phyloP scores from a whole-genome alignment of 1,284 basidiomycete species.

The Heterobasidion parviporum region DNA sequence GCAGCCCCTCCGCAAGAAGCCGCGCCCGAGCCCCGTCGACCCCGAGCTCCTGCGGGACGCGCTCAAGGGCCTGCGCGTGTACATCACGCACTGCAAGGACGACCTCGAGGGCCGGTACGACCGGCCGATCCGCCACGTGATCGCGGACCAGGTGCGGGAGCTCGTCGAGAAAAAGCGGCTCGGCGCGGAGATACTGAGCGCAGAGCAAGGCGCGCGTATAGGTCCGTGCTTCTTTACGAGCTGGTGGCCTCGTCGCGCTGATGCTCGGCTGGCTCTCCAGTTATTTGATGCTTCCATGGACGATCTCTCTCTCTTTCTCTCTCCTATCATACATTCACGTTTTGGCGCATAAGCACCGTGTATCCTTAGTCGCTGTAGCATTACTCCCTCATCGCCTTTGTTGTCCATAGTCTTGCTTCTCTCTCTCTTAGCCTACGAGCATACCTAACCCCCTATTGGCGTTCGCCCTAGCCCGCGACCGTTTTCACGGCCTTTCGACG shows the following conservation, averaged over 20 bases:
- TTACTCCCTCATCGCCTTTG: constrained; percentile 5
- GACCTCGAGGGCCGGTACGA: constrained; percentile 33
- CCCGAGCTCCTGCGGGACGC: constrained; percentile 37
- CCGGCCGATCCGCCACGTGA: constrained; percentile 45
- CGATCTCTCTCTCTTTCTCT: not conserved
- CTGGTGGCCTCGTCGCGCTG: too few species aligned
- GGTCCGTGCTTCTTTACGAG: constrained; percentile 33
- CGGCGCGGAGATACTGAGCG: constrained; percentile 55
- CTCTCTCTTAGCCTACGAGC: too few species aligned
- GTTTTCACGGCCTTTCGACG: not conserved
- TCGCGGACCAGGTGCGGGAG: constrained; percentile 51
- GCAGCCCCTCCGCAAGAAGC: constrained; percentile 33
- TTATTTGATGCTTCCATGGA: not conserved
- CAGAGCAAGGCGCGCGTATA: constrained; percentile 67
- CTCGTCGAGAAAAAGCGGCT: constrained; percentile 47
- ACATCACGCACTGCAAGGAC: constrained; percentile 79
- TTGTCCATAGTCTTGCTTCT: not conserved
- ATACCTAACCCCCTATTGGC: too few species aligned
- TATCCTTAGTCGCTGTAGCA: constrained; percentile 29
- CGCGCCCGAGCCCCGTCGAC: constrained; percentile 28
- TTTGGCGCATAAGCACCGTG: constrained; percentile 12
- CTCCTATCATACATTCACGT: not conserved
- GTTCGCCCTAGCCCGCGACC: too few species aligned
- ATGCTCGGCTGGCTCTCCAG: not conserved
- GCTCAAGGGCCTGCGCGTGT: constrained; percentile 53